Evolutionary conservation across 306 rosid genomes (phyloP).

Genomic region (Casuarina equisetifolia): DNA sequence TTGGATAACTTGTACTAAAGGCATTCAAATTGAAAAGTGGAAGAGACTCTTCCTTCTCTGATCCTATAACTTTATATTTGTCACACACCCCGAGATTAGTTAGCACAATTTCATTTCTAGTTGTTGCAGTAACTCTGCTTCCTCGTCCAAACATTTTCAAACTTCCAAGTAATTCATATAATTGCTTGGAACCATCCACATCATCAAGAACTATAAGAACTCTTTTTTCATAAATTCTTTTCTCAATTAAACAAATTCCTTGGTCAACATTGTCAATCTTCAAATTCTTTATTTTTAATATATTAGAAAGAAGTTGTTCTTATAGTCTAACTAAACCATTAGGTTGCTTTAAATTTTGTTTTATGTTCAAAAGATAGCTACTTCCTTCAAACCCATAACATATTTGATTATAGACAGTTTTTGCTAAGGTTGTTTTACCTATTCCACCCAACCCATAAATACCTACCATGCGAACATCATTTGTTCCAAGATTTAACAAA

Average conservation of each 20-base stretch:
- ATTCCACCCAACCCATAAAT: too few species aligned
- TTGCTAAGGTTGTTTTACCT: too few species aligned
- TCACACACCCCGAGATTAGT: not conserved
- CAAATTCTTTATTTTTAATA: not conserved
- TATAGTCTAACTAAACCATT: slow-evolving; percentile 3
- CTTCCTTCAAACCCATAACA: not conserved
- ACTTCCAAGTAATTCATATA: not conserved
- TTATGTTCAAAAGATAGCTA: slow-evolving; percentile 18
- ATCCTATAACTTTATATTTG: not conserved
- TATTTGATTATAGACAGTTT: too few species aligned
- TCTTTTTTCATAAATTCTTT: not conserved
- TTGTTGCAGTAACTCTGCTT: slow-evolving; percentile 32
- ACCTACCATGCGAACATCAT: too few species aligned
- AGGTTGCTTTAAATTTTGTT: not conserved
- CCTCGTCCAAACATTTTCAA: slow-evolving; percentile 22
- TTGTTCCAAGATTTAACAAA: not conserved
- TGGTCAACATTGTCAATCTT: not conserved
- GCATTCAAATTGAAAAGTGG: slow-evolving; percentile 37
- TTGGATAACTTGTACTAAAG: slow-evolving; percentile 10
- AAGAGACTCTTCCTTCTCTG: slow-evolving; percentile 24
- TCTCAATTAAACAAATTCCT: slow-evolving; percentile 9
- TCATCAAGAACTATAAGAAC: slow-evolving; percentile 26
- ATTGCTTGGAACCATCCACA: not conserved
- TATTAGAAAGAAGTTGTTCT: slow-evolving; percentile 21
- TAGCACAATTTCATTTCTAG: slow-evolving; percentile 16